Evolutionary conservation across 2,329 filamentous ascomycete genomes (phyloP).

Genomic region (Ceratocystis smalleyi): DNA sequence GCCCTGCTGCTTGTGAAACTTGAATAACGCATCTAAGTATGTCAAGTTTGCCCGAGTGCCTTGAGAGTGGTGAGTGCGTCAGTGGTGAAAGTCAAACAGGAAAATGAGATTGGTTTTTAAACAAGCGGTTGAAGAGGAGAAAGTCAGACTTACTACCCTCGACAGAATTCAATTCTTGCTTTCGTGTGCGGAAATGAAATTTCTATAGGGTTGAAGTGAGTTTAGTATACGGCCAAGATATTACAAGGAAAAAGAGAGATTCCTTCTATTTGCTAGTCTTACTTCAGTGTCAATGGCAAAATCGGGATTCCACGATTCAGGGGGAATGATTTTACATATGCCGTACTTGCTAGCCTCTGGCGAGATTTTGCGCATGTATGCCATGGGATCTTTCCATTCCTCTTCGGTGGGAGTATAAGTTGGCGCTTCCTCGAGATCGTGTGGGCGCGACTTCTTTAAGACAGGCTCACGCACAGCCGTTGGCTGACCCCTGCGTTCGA

Average conservation of each 20-base stretch:
- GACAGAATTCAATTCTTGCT: slow-evolving; percentile 92
- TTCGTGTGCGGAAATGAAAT: slow-evolving; percentile 91
- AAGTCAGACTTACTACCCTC: slow-evolving; percentile 65
- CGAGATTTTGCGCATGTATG: slow-evolving; percentile 82
- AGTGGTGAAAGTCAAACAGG: slow-evolving; percentile 1
- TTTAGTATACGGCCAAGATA: slow-evolving; percentile 16
- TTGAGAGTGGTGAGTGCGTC: slow-evolving; percentile 24
- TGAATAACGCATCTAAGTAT: slow-evolving; percentile 85
- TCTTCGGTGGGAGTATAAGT: slow-evolving; percentile 82
- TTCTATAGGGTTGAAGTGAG: slow-evolving; percentile 37
- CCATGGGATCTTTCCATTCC: slow-evolving; percentile 86
- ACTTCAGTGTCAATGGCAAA: slow-evolving; percentile 98
- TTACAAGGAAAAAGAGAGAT: slow-evolving; percentile 8
- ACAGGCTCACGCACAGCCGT: slow-evolving; percentile 58
- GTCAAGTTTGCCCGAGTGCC: slow-evolving; percentile 89
- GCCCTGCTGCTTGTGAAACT: slow-evolving; percentile 94
- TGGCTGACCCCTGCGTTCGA: slow-evolving; percentile 77
- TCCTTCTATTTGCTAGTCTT: slow-evolving; percentile 14
- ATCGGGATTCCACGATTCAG: slow-evolving; percentile 80
- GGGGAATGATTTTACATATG: slow-evolving; percentile 89
- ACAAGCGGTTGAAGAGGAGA: background rate
- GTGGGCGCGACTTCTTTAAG: slow-evolving; percentile 65
- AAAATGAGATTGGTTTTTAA: background rate
- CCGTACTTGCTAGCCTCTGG: slow-evolving; percentile 77
- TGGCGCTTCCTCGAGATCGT: slow-evolving; percentile 76